phyloP scores from a whole-genome alignment of 441 rosid genomes.

The Erodium texanum region DNA sequence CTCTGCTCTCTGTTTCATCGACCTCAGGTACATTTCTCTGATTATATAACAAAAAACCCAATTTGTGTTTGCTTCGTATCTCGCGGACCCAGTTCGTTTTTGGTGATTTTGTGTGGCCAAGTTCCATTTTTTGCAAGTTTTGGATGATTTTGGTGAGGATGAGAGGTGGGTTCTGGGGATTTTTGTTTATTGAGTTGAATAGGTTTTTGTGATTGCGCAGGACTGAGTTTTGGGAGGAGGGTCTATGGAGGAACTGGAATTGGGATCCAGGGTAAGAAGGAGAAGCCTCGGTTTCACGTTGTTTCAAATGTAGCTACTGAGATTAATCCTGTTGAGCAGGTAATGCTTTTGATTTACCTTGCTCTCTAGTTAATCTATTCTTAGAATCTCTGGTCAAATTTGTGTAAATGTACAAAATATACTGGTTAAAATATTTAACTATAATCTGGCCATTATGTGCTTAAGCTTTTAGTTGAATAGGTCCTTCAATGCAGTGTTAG shows the following conservation, averaged over 20 bases:
- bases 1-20: constrained; percentile 33
- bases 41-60: no score
- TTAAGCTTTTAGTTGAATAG: no score
- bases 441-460: no score
- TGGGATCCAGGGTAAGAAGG: constrained; percentile 27
- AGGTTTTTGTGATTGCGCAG: constrained; percentile 25
- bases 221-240: constrained; percentile 39
- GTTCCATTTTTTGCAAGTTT: constrained; percentile 2
- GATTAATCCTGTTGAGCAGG: constrained; percentile 61
- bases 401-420: not conserved
- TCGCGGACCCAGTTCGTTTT: constrained; percentile 15
- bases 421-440: not conserved
- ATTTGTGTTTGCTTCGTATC: not conserved
- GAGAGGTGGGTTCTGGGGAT: constrained; percentile 12
- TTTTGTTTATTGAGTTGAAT: not conserved
- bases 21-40: constrained; percentile 36
- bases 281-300: constrained; percentile 40
- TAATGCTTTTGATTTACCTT: constrained; percentile 16
- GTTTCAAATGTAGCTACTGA: constrained; percentile 74
- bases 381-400: not conserved
- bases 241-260: constrained; percentile 39
- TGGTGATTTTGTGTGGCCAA: not conserved
- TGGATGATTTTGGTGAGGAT: not conserved
- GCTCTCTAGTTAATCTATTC: not conserved
- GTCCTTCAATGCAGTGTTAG: no score